Conservation (phyloP, 306 rosid species). For the Pyrus bretschneideri region DNA sequence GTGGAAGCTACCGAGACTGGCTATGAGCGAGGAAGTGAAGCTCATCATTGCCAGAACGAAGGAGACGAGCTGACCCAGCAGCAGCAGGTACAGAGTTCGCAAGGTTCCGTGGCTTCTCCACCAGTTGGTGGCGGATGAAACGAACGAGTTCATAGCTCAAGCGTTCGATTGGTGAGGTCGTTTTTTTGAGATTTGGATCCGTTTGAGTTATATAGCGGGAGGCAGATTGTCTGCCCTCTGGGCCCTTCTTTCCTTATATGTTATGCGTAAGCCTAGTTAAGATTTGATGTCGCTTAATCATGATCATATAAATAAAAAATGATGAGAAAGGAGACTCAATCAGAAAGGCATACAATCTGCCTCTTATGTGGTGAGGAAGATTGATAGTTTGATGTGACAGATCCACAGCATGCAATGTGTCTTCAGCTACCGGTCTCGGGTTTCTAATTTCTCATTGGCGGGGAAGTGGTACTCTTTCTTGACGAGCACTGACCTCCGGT, state of each 20-base stretch:
- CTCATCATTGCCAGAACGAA: conserved; percentile 37
- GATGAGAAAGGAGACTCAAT: too few relatives aligned
- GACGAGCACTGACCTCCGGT: background rate
- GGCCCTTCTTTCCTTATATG: too few relatives aligned
- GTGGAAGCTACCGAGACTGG: conserved; percentile 33
- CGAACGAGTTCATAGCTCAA: conserved; percentile 20
- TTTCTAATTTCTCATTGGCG: background rate
- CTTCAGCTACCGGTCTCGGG: background rate
- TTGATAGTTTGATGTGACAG: background rate
- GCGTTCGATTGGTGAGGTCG: background rate
- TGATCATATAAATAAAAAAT: too few relatives aligned
- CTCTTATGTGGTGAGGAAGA: background rate
- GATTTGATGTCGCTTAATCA: too few relatives aligned
- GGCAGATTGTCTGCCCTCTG: too few relatives aligned
- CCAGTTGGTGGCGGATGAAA: conserved; percentile 2
- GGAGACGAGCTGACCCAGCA: conserved; percentile 59
- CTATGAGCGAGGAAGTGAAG: conserved; percentile 55
- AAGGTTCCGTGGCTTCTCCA: conserved; percentile 20
- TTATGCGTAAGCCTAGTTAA: too few relatives aligned
- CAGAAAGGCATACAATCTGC: too few relatives aligned
- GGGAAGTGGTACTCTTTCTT: background rate
- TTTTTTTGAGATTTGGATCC: background rate
- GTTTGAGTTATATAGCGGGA: background rate
- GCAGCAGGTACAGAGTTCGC: conserved; percentile 25
- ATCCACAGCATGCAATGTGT: background rate